Conservation (phyloP, 495 filamentous ascomycete species). For the Melanomma pulvis-pyrius region DNA sequence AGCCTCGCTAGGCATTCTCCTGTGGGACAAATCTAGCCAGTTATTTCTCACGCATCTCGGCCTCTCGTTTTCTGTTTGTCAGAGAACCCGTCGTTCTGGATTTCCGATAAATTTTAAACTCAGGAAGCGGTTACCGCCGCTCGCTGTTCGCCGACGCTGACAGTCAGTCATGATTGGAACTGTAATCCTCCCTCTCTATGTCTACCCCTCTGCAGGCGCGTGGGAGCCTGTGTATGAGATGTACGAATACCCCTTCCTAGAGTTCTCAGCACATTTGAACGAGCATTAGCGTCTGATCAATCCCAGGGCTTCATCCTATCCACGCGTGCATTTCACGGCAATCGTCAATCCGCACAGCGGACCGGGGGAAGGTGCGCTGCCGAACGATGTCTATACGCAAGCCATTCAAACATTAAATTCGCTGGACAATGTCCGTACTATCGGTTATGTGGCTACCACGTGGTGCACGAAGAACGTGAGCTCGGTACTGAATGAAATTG, state of each 20-base stretch:
- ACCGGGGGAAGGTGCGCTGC: conserved; percentile 33
- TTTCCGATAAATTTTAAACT: neutral
- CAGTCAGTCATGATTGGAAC: conserved; percentile 13
- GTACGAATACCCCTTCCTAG: conserved; percentile 18
- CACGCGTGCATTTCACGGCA: conserved; percentile 38
- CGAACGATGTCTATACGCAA: conserved; percentile 32
- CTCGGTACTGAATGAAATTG: conserved; percentile 30
- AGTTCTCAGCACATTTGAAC: neutral
- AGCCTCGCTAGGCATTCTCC: conserved; percentile 3
- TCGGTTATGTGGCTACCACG: conserved; percentile 41
- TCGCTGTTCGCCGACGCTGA: neutral
- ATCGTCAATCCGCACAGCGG: conserved; percentile 40
- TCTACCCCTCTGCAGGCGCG: conserved; percentile 37
- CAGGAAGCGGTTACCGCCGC: neutral
- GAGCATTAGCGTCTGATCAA: conserved; percentile 14
- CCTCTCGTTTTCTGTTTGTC: neutral
- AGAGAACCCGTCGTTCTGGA: neutral
- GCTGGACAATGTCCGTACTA: conserved; percentile 34
- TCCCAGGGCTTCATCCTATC: conserved; percentile 29
- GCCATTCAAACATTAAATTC: conserved; percentile 36
- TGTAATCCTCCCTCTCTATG: conserved; percentile 37
- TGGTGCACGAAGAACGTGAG: conserved; percentile 32
- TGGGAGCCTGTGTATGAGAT: conserved; percentile 36
- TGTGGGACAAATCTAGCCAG: neutral
- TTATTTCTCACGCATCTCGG: neutral